Conservation (phyloP, 1,284 basidiomycete species). For the Crepidotus sp. region DNA sequence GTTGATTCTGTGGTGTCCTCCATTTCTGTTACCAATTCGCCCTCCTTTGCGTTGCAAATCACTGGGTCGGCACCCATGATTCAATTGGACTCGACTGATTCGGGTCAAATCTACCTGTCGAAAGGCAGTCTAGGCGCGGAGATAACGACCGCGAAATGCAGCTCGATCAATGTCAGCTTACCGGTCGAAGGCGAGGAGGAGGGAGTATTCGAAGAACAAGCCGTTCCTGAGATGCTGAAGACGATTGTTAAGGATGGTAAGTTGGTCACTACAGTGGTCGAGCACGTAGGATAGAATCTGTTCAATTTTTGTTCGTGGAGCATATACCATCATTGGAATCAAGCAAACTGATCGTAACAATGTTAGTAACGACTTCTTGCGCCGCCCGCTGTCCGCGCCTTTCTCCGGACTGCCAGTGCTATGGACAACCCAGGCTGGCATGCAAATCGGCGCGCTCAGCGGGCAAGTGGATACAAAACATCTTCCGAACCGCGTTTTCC, state of each 20-base stretch:
- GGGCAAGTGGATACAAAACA: constrained; percentile 25
- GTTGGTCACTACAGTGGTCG: constrained; percentile 81
- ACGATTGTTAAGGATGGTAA: constrained; percentile 79
- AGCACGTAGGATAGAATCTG: constrained; percentile 61
- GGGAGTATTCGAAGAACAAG: constrained; percentile 84
- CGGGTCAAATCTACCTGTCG: constrained; percentile 91
- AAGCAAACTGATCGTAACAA: neutral
- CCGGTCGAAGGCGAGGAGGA: constrained; percentile 86
- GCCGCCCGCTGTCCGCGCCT: neutral
- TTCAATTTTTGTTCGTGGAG: neutral
- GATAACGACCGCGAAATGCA: constrained; percentile 94
- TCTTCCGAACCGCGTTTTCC: neutral
- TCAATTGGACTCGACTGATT: constrained; percentile 90
- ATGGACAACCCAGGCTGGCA: constrained; percentile 71
- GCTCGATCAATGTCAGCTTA: constrained; percentile 86
- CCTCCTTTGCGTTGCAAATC: constrained; percentile 90
- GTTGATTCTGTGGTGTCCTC: constrained; percentile 90
- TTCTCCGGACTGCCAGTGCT: neutral
- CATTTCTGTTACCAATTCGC: constrained; percentile 82
- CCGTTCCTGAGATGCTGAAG: constrained; percentile 95
- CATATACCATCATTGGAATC: neutral
- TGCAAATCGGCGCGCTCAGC: constrained; percentile 43
- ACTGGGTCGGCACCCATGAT: constrained; percentile 87
- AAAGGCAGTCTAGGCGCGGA: constrained; percentile 74
- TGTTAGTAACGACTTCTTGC: neutral